Evolutionary conservation across 768 basidiomycete genomes (phyloP).

Genomic region (Leccinum olivaceopallidum): DNA sequence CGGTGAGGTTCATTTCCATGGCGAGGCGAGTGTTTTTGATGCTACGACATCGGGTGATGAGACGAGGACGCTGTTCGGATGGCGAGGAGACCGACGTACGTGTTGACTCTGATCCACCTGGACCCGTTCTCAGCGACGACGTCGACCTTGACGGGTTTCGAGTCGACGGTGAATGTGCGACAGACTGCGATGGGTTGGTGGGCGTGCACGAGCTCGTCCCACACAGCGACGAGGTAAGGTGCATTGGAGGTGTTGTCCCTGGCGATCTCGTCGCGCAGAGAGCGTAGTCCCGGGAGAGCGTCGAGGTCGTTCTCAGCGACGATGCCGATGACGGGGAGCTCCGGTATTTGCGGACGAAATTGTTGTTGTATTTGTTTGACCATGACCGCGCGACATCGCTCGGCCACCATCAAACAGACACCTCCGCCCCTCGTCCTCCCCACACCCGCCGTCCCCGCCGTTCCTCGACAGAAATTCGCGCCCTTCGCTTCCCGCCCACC

Average conservation of each 20-base stretch:
- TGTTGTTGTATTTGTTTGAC: not conserved
- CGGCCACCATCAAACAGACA: constrained; percentile 17
- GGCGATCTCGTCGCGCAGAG: constrained; percentile 45
- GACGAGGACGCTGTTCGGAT: not conserved
- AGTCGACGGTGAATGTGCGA: constrained; percentile 44
- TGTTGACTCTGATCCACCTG: constrained; percentile 84
- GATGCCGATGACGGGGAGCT: constrained; percentile 36
- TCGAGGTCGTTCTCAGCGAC: constrained; percentile 10
- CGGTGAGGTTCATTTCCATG: constrained; percentile 73
- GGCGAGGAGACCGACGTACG: constrained; percentile 64
- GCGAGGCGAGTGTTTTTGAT: constrained; percentile 75
- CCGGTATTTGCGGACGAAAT: not conserved
- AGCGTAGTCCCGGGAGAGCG: constrained; percentile 40
- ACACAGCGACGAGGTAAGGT: constrained; percentile 77
- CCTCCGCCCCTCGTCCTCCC: constrained; percentile 61
- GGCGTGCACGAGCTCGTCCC: constrained; percentile 73
- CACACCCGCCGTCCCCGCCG: constrained; percentile 29
- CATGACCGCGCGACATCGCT: constrained; percentile 22
- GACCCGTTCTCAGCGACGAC: constrained; percentile 74
- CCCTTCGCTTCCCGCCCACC: constrained; percentile 36
- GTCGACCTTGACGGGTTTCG: constrained; percentile 64
- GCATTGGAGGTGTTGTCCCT: constrained; percentile 62
- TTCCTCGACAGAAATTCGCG: not conserved
- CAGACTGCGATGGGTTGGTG: constrained; percentile 60
- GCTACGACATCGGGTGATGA: constrained; percentile 38